Base-by-base conservation (phyloP, 208 protist species). In the Zelonia costaricensis region DNA sequence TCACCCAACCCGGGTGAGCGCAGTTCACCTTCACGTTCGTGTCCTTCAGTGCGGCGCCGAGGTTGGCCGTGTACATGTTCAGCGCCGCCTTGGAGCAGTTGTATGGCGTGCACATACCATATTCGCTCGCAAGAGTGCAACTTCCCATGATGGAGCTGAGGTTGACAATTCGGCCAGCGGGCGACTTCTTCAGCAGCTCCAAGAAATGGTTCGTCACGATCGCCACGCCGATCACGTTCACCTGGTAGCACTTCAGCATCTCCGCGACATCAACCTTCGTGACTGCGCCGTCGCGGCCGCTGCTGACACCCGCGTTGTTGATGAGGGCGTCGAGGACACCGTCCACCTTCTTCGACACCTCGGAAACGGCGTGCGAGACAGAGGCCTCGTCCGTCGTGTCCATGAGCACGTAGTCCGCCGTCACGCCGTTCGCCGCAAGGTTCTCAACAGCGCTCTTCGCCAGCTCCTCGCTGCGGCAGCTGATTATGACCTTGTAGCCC, bases 1-100 rank as follows among this genome's bases (percentile, higher is more conserved):
- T 75, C 28, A 90, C 83, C 69, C 81, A 91, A 0, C 86, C 83
- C 0, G 86, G 84, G 58, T 93, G 78, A 6, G 64, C 86, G 13
- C 66, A 69, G 67, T 90, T 90, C 45, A 80, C 77, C 69, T 86
- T 90, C 18, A 89, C 67, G 1, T 68, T 73, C 2, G 75, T 84
- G 25, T 74, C 66, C 49, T 80, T 56, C n/a, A 90, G 69, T 30
- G 80, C 70, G 30, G 68, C 46, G 16, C 80, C 82, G 28, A 90
- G 70, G 55, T 80, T 82, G 53, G 78, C 74, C n/a, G 86, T 90
- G 76, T 93, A 88, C 80, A 90, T 87, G 69, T 93, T 93, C 33
- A 93, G 62, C 22, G 83, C 82, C n/a, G 86, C 70, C 71, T 90
- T 93, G 22, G 78, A 84, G 22, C 74, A 62, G 31, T 69, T 84